Evolutionary conservation across 345 rosid species (phyloP), one percentile per base, ranked within the genome.

Genomic region (Zanthoxylum bungeanum): DNA sequence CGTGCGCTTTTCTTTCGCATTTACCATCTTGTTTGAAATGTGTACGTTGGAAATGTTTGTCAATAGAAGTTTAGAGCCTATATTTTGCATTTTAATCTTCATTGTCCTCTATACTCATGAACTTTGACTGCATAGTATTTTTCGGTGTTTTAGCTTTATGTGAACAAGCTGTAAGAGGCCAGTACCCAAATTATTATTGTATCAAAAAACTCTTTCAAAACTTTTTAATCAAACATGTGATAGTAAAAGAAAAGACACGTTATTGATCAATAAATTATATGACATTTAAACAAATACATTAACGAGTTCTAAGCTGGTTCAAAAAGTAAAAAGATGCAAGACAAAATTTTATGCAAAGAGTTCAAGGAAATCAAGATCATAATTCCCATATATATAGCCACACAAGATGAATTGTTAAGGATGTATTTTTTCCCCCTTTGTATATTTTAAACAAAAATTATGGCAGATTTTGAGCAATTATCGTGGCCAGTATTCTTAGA

Each of bases 401-500:
- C 50, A 4, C 30, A 53, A 53, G 31, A 53, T 53, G 58, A 25
- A 53, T 24, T 24, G 27, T 53, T 25, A 25, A 53, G 10, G 3
- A 1, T 2, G 21, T 21, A 2, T 22, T 2, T 52, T 22, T 7
- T 7, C 0, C 11, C 11, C 22, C 24, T n/a, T 51, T 3, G 0
- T 10, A 3, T 0, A 24, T 8, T 9, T 53, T 53, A 2, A 42
- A n/a, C 3, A 4, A 46, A 14, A 46, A 12, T 25, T 37, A 28
- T 10, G n/a, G 40, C 64, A 79, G 83, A 67, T 79, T 11, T 57
- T 76, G n/a, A 79, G 80, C 57, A 79, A 79, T 40, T 75, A 40
- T 79, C 82, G 12, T 79, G 79, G 79, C 68, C 79, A 5, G 64
- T 79, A 33, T 79, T 79, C 63, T 14, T 76, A 12, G 40, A 36